phyloP scores from a whole-genome alignment of 768 basidiomycete species.

The Auricularia sp. region DNA sequence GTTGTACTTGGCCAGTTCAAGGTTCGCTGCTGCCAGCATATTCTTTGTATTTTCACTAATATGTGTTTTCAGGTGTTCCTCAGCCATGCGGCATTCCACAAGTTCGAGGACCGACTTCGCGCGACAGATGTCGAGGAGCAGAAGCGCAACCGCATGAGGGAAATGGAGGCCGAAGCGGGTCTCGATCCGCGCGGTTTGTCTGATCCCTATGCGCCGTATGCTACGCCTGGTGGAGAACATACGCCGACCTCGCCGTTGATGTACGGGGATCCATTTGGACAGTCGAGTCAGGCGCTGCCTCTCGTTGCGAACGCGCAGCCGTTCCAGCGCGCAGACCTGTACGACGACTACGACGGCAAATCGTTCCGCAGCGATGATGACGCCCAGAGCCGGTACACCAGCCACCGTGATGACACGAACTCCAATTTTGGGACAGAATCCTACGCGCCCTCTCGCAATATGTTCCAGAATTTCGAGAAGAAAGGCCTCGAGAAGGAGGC shows the following conservation, averaged over 20 bases:
- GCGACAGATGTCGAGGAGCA: slow-evolving; percentile 77
- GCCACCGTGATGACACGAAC: slow-evolving; percentile 62
- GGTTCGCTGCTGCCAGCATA: slow-evolving; percentile 30
- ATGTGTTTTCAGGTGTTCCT: slow-evolving; percentile 62
- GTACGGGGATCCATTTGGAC: slow-evolving; percentile 42
- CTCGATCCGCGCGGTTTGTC: slow-evolving; percentile 42
- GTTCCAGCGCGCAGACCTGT: slow-evolving; percentile 65
- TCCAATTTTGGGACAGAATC: slow-evolving; percentile 86
- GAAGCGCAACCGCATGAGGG: slow-evolving; percentile 66
- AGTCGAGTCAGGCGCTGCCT: slow-evolving; percentile 66
- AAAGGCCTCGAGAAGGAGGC: slow-evolving; percentile 73
- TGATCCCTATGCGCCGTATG: slow-evolving; percentile 76
- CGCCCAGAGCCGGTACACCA: slow-evolving; percentile 65
- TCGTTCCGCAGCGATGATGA: slow-evolving; percentile 72
- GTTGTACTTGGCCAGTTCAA: slow-evolving; percentile 75
- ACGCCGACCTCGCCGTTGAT: slow-evolving; percentile 9
- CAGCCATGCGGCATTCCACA: slow-evolving; percentile 74
- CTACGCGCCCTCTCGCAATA: slow-evolving; percentile 88
- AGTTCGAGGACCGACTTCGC: slow-evolving; percentile 79
- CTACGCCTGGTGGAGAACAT: slow-evolving; percentile 37
- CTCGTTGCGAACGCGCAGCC: slow-evolving; percentile 77
- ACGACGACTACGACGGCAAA: slow-evolving; percentile 66
- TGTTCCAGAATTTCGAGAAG: slow-evolving; percentile 83
- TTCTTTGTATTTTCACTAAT: not conserved
- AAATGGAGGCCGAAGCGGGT: slow-evolving; percentile 64